Percentiles rank a stretch among this genome's conserved stretches.
phyloP scores from a whole-genome alignment of 306 rosid genomes.

The Trifolium subterraneum region DNA sequence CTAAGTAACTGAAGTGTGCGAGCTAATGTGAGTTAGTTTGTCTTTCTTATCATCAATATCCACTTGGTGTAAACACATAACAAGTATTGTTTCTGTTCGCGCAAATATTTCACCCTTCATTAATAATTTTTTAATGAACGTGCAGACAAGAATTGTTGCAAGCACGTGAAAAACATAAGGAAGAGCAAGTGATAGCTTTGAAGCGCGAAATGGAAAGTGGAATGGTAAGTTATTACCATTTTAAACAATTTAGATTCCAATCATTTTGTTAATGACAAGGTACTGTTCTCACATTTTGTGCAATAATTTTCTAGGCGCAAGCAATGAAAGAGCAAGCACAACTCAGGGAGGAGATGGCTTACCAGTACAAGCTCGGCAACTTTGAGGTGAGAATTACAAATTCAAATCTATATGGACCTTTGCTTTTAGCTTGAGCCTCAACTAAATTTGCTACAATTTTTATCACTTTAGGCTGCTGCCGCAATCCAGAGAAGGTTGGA shows the following conservation, averaged over 20 bases:
- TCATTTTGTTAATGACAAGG: slow-evolving; percentile 3
- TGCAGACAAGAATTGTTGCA: slow-evolving; percentile 76
- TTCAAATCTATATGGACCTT: slow-evolving; percentile 21
- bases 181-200: slow-evolving; percentile 75
- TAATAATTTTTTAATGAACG: slow-evolving; percentile 16
- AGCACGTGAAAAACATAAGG: slow-evolving; percentile 89
- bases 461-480: slow-evolving; percentile 80
- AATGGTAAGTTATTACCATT: slow-evolving; percentile 65
- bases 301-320: slow-evolving; percentile 74
- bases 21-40: no score
- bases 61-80: no score
- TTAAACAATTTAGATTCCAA: slow-evolving; percentile 5
- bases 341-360: slow-evolving; percentile 98
- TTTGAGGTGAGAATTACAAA: slow-evolving; percentile 64
- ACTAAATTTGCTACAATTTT: slow-evolving; percentile 27
- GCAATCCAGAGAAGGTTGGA: slow-evolving; percentile 97
- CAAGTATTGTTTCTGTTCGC: slow-evolving; percentile 25
- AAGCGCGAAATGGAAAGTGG: slow-evolving; percentile 91
- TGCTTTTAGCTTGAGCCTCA: slow-evolving; percentile 17
- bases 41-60: no score
- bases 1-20: no score
- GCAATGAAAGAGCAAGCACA: slow-evolving; percentile 99
- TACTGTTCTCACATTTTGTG: slow-evolving; percentile 14
- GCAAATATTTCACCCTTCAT: not conserved
- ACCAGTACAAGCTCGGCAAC: slow-evolving; percentile 92